Evolutionary conservation across 495 filamentous ascomycete species (phyloP).

Genomic region (Acidomyces sp.): DNA sequence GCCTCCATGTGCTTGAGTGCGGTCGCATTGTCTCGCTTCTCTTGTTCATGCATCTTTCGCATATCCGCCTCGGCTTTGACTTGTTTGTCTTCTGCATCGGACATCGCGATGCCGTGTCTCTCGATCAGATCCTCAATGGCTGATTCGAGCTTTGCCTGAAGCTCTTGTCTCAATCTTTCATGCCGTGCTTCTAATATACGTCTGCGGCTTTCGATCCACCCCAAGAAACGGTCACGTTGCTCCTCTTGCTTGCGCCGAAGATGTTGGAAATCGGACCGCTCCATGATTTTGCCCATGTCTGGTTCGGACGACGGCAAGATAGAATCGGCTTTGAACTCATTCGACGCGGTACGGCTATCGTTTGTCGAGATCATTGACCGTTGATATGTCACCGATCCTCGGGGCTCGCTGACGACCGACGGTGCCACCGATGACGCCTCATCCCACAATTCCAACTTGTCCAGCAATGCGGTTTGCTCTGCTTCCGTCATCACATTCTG

Average conservation of each 20-base stretch:
- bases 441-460: conserved; percentile 43
- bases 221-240: conserved; percentile 45
- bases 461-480: conserved; percentile 40
- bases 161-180: conserved; percentile 29
- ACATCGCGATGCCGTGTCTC: conserved; percentile 36
- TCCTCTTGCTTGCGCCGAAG: conserved; percentile 42
- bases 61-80: conserved; percentile 57
- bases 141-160: conserved; percentile 28
- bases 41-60: conserved; percentile 36
- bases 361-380: neutral
- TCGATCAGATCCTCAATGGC: conserved; percentile 13
- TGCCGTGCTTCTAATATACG: conserved; percentile 43
- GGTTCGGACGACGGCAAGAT: conserved; percentile 11
- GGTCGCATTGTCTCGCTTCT: conserved; percentile 47
- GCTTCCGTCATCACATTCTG: conserved; percentile 37
- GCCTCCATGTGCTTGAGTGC: conserved; percentile 69
- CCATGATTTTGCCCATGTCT: conserved; percentile 32
- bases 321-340: conserved; percentile 13
- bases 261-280: conserved; percentile 33
- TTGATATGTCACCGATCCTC: neutral
- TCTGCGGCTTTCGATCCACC: conserved; percentile 41
- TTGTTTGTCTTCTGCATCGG: conserved; percentile 60
- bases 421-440: conserved; percentile 36
- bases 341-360: conserved; percentile 8
- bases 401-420: conserved; percentile 29